phyloP scores from a whole-genome alignment of 2,329 filamentous ascomycete species.

The Domatiomyces globalis region DNA sequence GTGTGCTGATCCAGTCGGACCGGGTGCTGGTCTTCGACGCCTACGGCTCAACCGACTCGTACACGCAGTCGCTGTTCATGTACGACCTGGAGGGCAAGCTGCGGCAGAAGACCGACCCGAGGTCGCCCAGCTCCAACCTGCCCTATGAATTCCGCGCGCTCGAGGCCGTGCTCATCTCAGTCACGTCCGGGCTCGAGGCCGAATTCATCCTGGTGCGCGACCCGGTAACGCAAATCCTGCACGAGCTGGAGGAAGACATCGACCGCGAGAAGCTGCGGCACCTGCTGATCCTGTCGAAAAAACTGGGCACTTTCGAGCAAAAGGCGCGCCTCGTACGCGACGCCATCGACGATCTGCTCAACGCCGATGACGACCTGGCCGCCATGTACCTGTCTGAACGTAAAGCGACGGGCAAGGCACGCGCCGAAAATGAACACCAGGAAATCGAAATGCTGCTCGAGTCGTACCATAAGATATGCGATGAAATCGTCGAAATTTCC shows the following conservation, averaged over 20 bases:
- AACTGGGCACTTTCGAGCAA: constrained; percentile 91
- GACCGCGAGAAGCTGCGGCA: constrained; percentile 85
- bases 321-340: constrained; percentile 88
- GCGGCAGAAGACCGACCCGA: constrained; percentile 48
- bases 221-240: constrained; percentile 74
- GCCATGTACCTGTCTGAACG: constrained; percentile 95
- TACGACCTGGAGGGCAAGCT: constrained; percentile 91
- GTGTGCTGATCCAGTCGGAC: constrained; percentile 88
- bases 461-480: constrained; percentile 93
- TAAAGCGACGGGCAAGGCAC: constrained; percentile 48
- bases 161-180: constrained; percentile 86
- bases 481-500: constrained; percentile 93
- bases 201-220: constrained; percentile 91
- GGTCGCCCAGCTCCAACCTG: constrained; percentile 33
- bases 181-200: constrained; percentile 78
- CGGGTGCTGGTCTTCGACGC: constrained; percentile 91
- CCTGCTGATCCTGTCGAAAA: constrained; percentile 86
- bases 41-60: constrained; percentile 85
- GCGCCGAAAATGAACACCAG: constrained; percentile 75
- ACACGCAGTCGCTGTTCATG: constrained; percentile 93
- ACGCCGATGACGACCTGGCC: constrained; percentile 88
- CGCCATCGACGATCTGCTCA: constrained; percentile 84
- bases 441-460: constrained; percentile 95
- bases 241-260: constrained; percentile 90
- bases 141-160: constrained; percentile 94